phyloP scores from a whole-genome alignment of 2,329 filamentous ascomycete species.

The Cladosporium sphaerospermum region DNA sequence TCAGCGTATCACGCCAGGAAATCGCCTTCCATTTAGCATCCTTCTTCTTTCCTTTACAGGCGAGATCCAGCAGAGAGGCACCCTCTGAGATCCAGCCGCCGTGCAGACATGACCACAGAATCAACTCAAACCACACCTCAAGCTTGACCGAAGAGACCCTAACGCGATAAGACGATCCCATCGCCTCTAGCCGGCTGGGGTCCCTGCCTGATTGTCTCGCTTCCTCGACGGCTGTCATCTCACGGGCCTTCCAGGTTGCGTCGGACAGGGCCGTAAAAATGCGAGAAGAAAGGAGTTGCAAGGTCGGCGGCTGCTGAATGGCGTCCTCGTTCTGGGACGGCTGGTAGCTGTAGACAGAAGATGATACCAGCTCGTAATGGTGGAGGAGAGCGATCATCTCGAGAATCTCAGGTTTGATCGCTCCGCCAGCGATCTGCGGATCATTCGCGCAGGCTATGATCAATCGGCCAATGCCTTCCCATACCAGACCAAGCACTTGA shows the following conservation, averaged over 20 bases:
- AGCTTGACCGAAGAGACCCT: conserved; percentile 21
- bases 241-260: conserved; percentile 44
- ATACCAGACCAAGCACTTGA: conserved; percentile 39
- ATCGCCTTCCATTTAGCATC: conserved; percentile 26
- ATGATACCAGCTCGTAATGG: conserved; percentile 41
- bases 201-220: neutral
- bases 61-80: conserved; percentile 30
- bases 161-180: conserved; percentile 1
- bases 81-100: conserved; percentile 43
- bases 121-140: conserved; percentile 48
- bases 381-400: conserved; percentile 45
- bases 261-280: conserved; percentile 46
- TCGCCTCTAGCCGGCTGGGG: neutral
- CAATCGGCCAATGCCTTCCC: conserved; percentile 42
- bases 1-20: conserved; percentile 39
- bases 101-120: conserved; percentile 46
- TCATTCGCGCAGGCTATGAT: conserved; percentile 30
- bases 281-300: conserved; percentile 42
- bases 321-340: conserved; percentile 30
- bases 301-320: conserved; percentile 42
- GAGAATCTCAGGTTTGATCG: conserved; percentile 39
- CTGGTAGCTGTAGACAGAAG: conserved; percentile 38
- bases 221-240: conserved; percentile 21
- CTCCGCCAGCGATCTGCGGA: conserved; percentile 12
- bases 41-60: neutral